These are phyloP conservation scores for Thelephora ganbajun DNA, from an alignment of 768 basidiomycete genomes.

Conservation along the genomic window DNA sequence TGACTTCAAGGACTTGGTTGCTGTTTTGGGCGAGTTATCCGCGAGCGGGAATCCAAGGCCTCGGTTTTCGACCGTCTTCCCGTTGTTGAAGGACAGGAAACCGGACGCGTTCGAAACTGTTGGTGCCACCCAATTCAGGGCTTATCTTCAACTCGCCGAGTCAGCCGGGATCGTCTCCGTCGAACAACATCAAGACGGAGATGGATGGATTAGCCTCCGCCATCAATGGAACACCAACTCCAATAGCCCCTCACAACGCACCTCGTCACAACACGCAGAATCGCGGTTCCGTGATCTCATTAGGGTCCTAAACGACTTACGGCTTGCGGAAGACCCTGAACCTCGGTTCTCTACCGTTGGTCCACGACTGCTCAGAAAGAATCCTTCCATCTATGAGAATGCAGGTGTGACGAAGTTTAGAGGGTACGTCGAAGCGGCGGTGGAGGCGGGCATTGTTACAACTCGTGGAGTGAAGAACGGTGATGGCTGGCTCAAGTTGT, in stretches of 20 bases:
- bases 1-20: not conserved
- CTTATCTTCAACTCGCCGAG: constrained; percentile 7
- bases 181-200: not conserved
- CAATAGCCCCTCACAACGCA: not conserved
- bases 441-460: constrained; percentile 7
- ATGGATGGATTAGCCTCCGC: not conserved
- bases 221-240: not conserved
- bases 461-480: not conserved
- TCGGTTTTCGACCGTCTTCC: constrained; percentile 2
- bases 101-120: constrained; percentile 2
- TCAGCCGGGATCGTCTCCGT: constrained; percentile 3
- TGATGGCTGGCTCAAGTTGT: not conserved
- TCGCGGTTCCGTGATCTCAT: not conserved
- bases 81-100: constrained; percentile 3
- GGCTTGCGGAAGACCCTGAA: not conserved
- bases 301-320: not conserved
- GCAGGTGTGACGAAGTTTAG: constrained; percentile 13
- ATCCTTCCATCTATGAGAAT: constrained; percentile 8
- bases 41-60: not conserved
- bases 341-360: constrained; percentile 2
- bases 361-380: constrained; percentile 2
- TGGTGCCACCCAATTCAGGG: constrained; percentile 6
- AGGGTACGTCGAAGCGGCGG: constrained; percentile 14
- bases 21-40: not conserved
- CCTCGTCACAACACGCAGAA: not conserved